A percentile compares a stretch with the other conserved stretches of the same genome.
phyloP scores from a whole-genome alignment of 1,284 basidiomycete species.

The Microbotryum lychnidis-dioicae region DNA sequence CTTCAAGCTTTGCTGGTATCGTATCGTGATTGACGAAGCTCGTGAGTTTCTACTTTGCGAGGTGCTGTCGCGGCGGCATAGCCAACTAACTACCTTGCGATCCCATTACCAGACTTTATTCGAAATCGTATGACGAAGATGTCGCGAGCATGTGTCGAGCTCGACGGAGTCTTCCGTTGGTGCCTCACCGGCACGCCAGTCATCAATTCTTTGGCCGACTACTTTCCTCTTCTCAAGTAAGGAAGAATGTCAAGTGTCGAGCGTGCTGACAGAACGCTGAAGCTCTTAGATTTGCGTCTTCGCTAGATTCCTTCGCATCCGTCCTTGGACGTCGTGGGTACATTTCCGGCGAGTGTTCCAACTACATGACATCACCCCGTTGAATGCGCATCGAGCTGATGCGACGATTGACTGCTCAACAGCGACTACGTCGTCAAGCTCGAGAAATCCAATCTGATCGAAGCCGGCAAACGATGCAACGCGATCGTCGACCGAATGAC shows the following conservation, averaged over 20 bases:
- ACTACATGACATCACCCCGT: slow-evolving; percentile 55
- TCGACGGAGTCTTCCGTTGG: slow-evolving; percentile 63
- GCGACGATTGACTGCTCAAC: slow-evolving; percentile 7
- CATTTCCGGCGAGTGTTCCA: too few species aligned
- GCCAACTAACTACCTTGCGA: slow-evolving; percentile 1
- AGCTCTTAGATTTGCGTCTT: too few species aligned
- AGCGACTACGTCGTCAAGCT: not conserved
- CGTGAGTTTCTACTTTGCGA: slow-evolving; percentile 36
- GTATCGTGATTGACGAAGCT: slow-evolving; percentile 59
- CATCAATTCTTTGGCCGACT: slow-evolving; percentile 80
- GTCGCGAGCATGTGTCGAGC: slow-evolving; percentile 61
- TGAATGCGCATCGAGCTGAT: slow-evolving; percentile 52
- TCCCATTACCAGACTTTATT: slow-evolving; percentile 56
- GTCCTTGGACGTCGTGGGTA: too few species aligned
- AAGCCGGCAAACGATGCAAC: slow-evolving; percentile 67
- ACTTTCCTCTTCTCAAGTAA: slow-evolving; percentile 69
- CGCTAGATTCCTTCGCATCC: too few species aligned
- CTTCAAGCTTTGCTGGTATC: slow-evolving; percentile 49
- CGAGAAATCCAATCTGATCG: slow-evolving; percentile 19
- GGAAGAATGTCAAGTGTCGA: slow-evolving; percentile 20
- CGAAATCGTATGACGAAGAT: slow-evolving; percentile 77
- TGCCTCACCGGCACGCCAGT: slow-evolving; percentile 40
- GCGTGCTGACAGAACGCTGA: too few species aligned
- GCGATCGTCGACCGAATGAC: not conserved
- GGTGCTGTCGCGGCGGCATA: not conserved